Conservation (phyloP, 257 asterid species). For the Coffea eugenioides region DNA sequence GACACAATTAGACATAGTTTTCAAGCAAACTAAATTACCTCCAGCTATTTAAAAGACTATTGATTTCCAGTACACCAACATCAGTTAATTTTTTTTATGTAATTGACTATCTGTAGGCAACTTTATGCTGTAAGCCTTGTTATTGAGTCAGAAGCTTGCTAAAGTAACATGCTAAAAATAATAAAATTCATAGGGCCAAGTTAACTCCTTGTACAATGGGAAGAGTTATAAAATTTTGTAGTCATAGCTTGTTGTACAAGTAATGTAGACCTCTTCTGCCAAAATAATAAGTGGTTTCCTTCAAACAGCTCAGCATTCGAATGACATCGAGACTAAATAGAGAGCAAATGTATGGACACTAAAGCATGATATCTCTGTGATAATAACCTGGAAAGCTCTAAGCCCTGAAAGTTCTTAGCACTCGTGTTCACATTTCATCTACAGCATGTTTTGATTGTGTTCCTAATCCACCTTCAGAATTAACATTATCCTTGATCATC, state of each 20-base stretch:
- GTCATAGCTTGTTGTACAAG: too few relatives aligned
- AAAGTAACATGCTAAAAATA: neutral
- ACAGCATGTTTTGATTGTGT: neutral
- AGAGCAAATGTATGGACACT: neutral
- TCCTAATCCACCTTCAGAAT: neutral
- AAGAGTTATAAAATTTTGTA: neutral
- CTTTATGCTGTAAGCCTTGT: neutral
- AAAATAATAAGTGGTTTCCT: neutral
- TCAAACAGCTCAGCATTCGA: neutral
- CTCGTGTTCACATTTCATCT: neutral
- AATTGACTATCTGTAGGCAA: neutral
- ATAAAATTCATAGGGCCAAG: neutral
- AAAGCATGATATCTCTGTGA: neutral
- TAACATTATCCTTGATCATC: neutral
- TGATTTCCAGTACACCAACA: neutral
- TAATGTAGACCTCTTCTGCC: too few relatives aligned
- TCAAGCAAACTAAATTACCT: neutral
- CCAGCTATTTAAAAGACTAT: neutral
- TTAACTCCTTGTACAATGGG: neutral
- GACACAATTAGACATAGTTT: constrained; percentile 1
- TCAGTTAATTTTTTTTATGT: neutral
- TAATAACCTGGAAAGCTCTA: neutral
- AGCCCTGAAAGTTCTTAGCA: neutral
- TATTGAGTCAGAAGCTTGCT: neutral
- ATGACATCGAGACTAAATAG: neutral